Evolutionary conservation across 106 monocot species (phyloP).

Genomic region (Apostasia shenzhenica): DNA sequence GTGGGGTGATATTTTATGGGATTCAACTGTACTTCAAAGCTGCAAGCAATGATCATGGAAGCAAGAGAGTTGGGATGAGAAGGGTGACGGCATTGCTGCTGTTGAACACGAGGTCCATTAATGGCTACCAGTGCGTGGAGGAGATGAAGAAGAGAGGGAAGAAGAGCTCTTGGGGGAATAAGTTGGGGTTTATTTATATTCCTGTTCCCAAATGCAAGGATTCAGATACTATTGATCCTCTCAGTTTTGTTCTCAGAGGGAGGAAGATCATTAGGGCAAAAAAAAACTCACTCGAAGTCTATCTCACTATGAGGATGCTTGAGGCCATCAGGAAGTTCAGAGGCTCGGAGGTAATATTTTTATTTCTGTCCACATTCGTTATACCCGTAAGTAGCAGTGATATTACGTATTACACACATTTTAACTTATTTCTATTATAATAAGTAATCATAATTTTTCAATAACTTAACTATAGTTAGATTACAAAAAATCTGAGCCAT

Average conservation of each 20-base stretch:
- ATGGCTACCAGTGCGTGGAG: constrained; percentile 22
- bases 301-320: constrained; percentile 41
- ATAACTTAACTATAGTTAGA: too few species aligned
- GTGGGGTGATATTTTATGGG: constrained; percentile 63
- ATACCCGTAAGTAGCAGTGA: too few species aligned
- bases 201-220: constrained; percentile 29
- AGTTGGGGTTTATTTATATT: constrained; percentile 63
- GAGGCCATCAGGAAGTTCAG: constrained; percentile 39
- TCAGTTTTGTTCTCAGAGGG: constrained; percentile 34
- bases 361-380: too few species aligned
- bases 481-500: too few species aligned
- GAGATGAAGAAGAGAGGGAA: constrained; percentile 36
- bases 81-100: constrained; percentile 53
- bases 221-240: constrained; percentile 26
- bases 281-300: constrained; percentile 47
- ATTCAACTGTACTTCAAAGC: constrained; percentile 39
- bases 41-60: not conserved
- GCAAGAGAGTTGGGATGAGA: not conserved
- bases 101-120: constrained; percentile 51
- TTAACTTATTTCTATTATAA: too few species aligned
- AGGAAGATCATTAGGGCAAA: constrained; percentile 45
- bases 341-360: constrained; percentile 51
- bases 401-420: too few species aligned
- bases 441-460: too few species aligned
- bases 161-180: constrained; percentile 60